Percentiles rank a stretch among this genome's conserved stretches.
These are phyloP conservation scores for Leccinellum rugosiceps DNA, from an alignment of 768 basidiomycete species.

Conservation along the genomic window DNA sequence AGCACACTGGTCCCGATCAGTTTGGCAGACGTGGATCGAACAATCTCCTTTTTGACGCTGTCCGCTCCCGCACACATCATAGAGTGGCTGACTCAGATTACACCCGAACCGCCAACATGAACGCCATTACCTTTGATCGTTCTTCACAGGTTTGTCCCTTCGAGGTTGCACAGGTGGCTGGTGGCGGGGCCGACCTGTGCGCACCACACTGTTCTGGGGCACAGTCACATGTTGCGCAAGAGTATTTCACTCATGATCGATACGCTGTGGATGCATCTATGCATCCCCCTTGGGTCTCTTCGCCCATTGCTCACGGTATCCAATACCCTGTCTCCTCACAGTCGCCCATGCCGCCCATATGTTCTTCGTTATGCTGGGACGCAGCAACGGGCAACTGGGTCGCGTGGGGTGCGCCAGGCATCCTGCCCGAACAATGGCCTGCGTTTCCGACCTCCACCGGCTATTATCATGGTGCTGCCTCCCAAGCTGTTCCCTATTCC, in stretches of 20 bases:
- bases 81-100: conserved; percentile 23
- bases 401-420: conserved; percentile 26
- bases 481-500: conserved; percentile 25
- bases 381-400: conserved; percentile 28
- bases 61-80: conserved; percentile 25
- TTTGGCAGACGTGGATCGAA: conserved; percentile 35
- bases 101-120: conserved; percentile 20
- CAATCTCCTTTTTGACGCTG: conserved; percentile 39
- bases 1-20: conserved; percentile 20
- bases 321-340: conserved; percentile 31
- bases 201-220: conserved; percentile 14
- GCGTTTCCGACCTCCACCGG: conserved; percentile 24
- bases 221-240: conserved; percentile 24
- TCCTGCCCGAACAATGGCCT: conserved; percentile 30
- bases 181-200: conserved; percentile 28
- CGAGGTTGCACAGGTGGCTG: conserved; percentile 16
- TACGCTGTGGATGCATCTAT: conserved; percentile 20
- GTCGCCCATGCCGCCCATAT: conserved; percentile 27
- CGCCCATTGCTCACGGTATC: conserved; percentile 24
- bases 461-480: conserved; percentile 26
- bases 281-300: conserved; percentile 27
- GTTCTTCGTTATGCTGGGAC: conserved; percentile 30
- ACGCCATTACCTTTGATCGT: conserved; percentile 17
- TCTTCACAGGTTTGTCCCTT: conserved; percentile 20
- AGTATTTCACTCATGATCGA: conserved; percentile 27